These are phyloP conservation scores for Camelina hispida DNA, from an alignment of 345 rosid species.

Conservation along the genomic window DNA sequence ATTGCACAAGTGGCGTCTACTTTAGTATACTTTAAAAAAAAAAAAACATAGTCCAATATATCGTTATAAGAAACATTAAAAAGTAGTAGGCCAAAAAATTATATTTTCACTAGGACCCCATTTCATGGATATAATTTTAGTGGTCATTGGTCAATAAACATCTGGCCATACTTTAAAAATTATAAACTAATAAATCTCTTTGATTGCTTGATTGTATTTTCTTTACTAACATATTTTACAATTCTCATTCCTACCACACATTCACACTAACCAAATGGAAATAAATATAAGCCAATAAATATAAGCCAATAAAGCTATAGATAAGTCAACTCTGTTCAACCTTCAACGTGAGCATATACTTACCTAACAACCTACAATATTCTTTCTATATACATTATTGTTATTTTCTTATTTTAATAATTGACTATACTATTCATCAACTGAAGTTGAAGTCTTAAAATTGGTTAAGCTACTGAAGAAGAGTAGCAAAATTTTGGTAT, in stretches of 20 bases:
- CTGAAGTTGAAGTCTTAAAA: neutral
- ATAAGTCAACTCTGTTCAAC: constrained; percentile 40
- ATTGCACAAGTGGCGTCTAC: neutral
- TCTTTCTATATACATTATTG: constrained; percentile 14
- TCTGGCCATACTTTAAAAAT: no score
- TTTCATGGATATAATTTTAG: constrained; percentile 25
- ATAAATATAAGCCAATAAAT: neutral
- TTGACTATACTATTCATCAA: constrained; percentile 20
- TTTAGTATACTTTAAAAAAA: neutral
- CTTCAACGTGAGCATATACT: constrained; percentile 14
- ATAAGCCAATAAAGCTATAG: neutral
- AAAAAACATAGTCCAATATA: neutral
- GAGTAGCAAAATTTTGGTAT: constrained; percentile 24
- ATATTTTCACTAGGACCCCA: constrained; percentile 3
- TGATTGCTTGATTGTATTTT: neutral
- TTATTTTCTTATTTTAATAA: neutral
- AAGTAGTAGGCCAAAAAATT: neutral
- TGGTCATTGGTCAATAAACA: constrained; percentile 39
- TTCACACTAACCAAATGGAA: neutral
- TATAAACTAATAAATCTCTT: constrained; percentile 3
- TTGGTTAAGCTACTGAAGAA: neutral
- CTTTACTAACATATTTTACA: constrained; percentile 14
- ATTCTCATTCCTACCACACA: constrained; percentile 2
- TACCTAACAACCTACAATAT: neutral
- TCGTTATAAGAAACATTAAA: neutral